A percentile compares a stretch with the other conserved stretches of the same genome.
Evolutionary conservation across 2,329 filamentous ascomycete genomes (phyloP).

Genomic region (Clarireedia homoeocarpa): DNA sequence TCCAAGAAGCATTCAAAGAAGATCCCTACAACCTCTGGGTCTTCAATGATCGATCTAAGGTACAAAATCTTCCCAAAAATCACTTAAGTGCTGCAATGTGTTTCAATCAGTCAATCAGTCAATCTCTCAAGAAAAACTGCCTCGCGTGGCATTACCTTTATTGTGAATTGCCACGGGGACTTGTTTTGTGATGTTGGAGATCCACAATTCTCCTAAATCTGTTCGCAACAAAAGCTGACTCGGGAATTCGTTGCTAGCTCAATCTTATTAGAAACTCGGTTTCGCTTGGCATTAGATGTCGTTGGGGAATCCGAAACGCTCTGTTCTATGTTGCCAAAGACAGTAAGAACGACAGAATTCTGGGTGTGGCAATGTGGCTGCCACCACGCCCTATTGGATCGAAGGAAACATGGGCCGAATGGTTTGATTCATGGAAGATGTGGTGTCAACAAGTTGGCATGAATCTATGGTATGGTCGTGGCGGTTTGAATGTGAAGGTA

Average conservation of each 20-base stretch:
- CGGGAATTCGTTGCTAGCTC: constrained; percentile 8
- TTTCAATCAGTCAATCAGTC: neutral
- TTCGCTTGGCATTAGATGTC: constrained; percentile 48
- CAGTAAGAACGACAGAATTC: constrained; percentile 41
- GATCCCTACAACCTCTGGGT: constrained; percentile 63
- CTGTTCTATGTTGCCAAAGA: constrained; percentile 65
- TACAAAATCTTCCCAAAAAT: constrained; percentile 5
- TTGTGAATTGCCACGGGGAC: neutral
- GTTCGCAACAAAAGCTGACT: neutral
- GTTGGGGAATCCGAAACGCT: constrained; percentile 62
- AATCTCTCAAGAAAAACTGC: neutral
- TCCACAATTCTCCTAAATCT: neutral
- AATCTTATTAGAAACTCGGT: constrained; percentile 20
- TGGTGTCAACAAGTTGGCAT: constrained; percentile 58
- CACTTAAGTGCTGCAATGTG: neutral
- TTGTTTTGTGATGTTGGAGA: neutral
- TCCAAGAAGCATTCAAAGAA: constrained; percentile 57
- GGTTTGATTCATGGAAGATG: constrained; percentile 56
- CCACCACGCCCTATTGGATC: constrained; percentile 42
- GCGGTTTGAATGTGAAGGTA: constrained; percentile 56
- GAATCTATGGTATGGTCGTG: constrained; percentile 61
- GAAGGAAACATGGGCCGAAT: constrained; percentile 51
- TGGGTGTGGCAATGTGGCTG: constrained; percentile 69
- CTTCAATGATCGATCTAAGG: constrained; percentile 49
- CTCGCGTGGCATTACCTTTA: too few relatives aligned